Evolutionary conservation across 352 stramenopile species (phyloP).

Genomic region (Phytophthora sp.): DNA sequence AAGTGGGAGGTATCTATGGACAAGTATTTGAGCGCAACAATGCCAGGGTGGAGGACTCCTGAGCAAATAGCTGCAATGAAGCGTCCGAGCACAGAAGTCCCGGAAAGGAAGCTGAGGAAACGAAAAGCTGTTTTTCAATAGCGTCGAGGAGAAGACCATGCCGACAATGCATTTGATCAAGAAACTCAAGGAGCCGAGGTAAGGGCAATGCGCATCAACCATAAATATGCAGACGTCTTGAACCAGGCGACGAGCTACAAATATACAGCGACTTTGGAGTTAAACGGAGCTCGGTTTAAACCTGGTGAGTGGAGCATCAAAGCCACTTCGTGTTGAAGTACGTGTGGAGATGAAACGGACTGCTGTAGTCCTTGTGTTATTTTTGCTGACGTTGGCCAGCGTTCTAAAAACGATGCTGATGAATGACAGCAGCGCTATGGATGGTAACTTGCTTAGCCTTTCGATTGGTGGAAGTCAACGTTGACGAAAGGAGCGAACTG

Average conservation of each 20-base stretch:
- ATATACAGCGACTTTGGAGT: background rate
- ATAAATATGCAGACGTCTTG: background rate
- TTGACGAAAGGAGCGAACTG: conserved; percentile 18
- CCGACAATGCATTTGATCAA: background rate
- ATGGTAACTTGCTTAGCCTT: conserved; percentile 33
- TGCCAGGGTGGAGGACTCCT: background rate
- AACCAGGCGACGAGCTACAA: background rate
- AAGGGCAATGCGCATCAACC: too few species aligned
- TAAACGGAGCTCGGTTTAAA: conserved; percentile 1
- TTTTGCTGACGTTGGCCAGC: conserved; percentile 21
- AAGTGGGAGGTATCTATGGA: conserved; percentile 27
- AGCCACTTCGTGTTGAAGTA: conserved; percentile 12
- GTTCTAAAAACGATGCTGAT: conserved; percentile 37
- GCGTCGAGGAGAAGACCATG: background rate
- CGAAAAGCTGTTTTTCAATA: conserved; percentile 3
- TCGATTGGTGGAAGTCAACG: conserved; percentile 23
- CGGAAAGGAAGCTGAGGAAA: conserved; percentile 7
- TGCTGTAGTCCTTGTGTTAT: conserved; percentile 22
- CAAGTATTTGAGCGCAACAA: conserved; percentile 17
- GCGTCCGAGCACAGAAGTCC: background rate
- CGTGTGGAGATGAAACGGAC: conserved; percentile 20
- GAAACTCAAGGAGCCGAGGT: background rate
- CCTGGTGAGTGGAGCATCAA: conserved; percentile 5
- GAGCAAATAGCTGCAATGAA: conserved; percentile 3
- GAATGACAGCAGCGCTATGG: conserved; percentile 26